Percentiles rank a stretch among this genome's conserved stretches.
phyloP scores from a whole-genome alignment of 2,329 filamentous ascomycete genomes.

The Teratosphaeria pseudoeucalypti region DNA sequence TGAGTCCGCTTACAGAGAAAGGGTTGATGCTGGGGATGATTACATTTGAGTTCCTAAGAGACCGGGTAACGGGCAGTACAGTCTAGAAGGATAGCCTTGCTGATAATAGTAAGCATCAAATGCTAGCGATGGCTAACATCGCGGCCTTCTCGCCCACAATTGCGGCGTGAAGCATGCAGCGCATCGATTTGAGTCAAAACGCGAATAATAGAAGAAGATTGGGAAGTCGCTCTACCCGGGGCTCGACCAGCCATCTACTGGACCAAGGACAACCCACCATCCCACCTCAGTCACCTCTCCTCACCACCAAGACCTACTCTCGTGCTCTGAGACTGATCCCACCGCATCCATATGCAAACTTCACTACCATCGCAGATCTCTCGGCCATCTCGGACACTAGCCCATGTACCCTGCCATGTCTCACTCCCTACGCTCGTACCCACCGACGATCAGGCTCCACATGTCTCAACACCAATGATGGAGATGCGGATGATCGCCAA shows the following conservation, averaged over 20 bases:
- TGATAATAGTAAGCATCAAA: too few relatives aligned
- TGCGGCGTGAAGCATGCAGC: too few relatives aligned
- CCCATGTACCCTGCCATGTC: background rate
- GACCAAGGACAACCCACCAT: background rate
- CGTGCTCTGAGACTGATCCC: background rate
- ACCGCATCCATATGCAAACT: background rate
- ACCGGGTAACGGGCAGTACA: too few relatives aligned
- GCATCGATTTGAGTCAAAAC: too few relatives aligned
- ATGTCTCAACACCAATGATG: background rate
- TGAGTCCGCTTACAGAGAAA: too few relatives aligned
- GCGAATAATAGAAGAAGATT: too few relatives aligned
- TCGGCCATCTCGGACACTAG: background rate
- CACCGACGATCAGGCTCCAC: background rate
- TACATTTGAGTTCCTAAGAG: background rate
- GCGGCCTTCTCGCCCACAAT: too few relatives aligned
- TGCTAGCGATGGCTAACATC: too few relatives aligned
- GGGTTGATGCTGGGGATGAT: background rate
- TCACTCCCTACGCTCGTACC: background rate
- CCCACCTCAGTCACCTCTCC: background rate
- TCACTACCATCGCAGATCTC: background rate
- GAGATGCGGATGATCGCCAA: background rate
- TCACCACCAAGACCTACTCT: background rate
- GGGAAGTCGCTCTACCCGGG: too few relatives aligned
- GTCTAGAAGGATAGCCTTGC: too few relatives aligned
- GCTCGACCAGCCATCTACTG: too few relatives aligned